Evolutionary conservation across 371 early-diverging fungal genomes (phyloP).

Genomic region (Mortierella sp.): DNA sequence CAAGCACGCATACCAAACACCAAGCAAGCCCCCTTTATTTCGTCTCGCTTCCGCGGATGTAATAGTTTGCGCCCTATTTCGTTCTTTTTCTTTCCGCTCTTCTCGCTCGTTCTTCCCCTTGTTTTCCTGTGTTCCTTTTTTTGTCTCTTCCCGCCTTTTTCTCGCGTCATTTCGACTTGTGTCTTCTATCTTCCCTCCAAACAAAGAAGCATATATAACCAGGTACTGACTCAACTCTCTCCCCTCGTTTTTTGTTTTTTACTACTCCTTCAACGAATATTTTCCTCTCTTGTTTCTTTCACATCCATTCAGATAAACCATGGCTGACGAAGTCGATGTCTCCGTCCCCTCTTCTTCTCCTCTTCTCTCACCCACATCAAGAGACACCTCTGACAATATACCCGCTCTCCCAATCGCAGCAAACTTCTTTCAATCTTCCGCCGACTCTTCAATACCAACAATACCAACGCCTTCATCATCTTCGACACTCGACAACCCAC

Average conservation of each 20-base stretch:
- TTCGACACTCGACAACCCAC: background rate
- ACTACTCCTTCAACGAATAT: background rate
- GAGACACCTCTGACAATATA: background rate
- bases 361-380: background rate
- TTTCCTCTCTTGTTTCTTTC: background rate
- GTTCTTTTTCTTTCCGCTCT: background rate
- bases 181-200: background rate
- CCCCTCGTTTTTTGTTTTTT: background rate
- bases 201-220: background rate
- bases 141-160: background rate
- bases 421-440: background rate
- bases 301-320: background rate
- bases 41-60: background rate
- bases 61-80: background rate
- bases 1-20: too few species aligned
- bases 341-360: background rate
- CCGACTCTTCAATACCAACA: background rate
- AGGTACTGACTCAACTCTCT: background rate
- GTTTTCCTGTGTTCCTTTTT: too few species aligned
- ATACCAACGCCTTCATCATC: background rate
- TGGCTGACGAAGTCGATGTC: background rate
- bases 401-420: background rate
- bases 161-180: background rate
- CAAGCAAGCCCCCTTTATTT: too few species aligned
- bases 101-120: background rate